Evolutionary conservation across 768 basidiomycete genomes (phyloP), one percentile per base, ranked within the genome.

Genomic region (Candolleomyces aberdarensis): DNA sequence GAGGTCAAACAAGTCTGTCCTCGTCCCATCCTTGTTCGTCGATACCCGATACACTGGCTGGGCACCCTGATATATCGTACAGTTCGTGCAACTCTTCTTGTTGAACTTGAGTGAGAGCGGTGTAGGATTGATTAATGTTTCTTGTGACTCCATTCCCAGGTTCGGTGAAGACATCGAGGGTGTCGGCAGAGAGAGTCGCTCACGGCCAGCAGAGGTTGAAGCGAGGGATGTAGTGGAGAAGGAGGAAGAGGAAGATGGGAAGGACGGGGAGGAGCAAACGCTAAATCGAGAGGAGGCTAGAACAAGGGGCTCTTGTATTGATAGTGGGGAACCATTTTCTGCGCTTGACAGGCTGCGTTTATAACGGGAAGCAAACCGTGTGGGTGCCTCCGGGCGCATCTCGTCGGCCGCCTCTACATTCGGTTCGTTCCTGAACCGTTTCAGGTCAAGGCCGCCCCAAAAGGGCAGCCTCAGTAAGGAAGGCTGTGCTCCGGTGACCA

Each of bases 61-160:
- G 17, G 22, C 9, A 5, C 31, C 32, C n/a, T 44, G 56, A 29
- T 61, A 61, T 11, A 61, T 36, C 14, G 54, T 61, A 14, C 36
- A 55, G 36, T 61, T 61, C 11, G 55, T 57, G 14, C 49, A 56
- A 29, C 60, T 61, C 26, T 36, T n/a, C 29, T 49, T 39, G 49
- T 56, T 61, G 56, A 61, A 61, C 44, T 61, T 61, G n/a, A 61
- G 47, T 3, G 29, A 20, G n/a, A 61, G 60, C 11, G 60, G 60
- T 13, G 55, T 31, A 10, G 48, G 31, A 22, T 61, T 56, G 49
- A 61, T 57, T 17, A 61, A 40, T 1, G 60, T 61, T 26, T 22
- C 55, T 41, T 49, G 44, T 6, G 60, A 61, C 47, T 56, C 60
- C 55, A 57, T 48, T 43, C 47, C 41, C 17, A 8, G 13, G 11